Base-by-base conservation (phyloP, 345 rosid species). In the Gossypium bickii region DNA sequence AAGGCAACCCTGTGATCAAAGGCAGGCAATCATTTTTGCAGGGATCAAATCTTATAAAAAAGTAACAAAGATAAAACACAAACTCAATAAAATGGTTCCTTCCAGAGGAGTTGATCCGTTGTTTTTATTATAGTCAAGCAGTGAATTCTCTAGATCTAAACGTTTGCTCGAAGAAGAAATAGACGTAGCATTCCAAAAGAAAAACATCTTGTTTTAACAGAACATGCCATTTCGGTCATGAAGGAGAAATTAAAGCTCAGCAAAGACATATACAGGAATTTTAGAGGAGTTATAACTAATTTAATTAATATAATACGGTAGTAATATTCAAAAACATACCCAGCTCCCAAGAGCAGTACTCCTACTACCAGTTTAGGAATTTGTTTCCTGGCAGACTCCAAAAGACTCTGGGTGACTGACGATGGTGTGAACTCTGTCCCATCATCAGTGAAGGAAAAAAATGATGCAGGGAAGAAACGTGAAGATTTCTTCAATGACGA, bases 1-100 rank as follows among this genome's bases (percentile, higher is more conserved):
- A 95, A 84, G 74, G 91, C 86, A 78, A 90, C 75, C 86, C 98
- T 95, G 86, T 56, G 78, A 81, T 75, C 63, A 74, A 75, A 20
- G 53, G 62, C 9, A 67, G 47, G 70, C 71, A 41, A 74, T 47
- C 9, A 41, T 66, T 53, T 75, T 15, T 18, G 29, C 63, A 38
- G 72, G 17, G 29, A 57, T 20, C 2, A 44, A 59, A 59, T 44
- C 70, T 80, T 78, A 77, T 27, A 52, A 34, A 64, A 71, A 51
- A 71, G 69, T 45, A 70, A 65, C 38, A 79, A 49, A 64, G 64
- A 60, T 48, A 34, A 60, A 66, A 71, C 24, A 57, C 43, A 69
- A 58, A 72, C 48, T 27, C 22, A 52, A 48, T 25, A 69, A 55
- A 71, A 74, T 51, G 4, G 4, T 9, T 61, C 51, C 41, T 73